phyloP scores from a whole-genome alignment of 768 basidiomycete species.

The Lentinula sp. region DNA sequence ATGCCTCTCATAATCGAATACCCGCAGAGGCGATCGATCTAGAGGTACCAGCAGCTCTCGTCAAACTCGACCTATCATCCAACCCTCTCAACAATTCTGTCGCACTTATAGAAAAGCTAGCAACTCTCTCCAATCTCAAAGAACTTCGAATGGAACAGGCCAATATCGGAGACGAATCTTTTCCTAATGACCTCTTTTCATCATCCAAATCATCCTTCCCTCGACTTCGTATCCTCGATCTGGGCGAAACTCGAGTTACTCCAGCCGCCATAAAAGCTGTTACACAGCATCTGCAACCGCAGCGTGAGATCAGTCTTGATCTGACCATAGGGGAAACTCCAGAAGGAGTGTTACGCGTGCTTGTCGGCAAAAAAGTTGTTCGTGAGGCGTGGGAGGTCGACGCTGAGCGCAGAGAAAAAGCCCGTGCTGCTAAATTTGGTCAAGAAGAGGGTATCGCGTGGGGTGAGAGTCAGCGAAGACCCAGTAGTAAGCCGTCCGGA shows the following conservation, averaged over 20 bases:
- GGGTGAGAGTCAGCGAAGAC: constrained; percentile 40
- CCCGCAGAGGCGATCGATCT: constrained; percentile 45
- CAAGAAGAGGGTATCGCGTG: constrained; percentile 30
- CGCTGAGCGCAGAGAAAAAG: constrained; percentile 47
- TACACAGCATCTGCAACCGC: constrained; percentile 21
- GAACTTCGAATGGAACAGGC: constrained; percentile 52
- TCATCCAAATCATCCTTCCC: constrained; percentile 33
- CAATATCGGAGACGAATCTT: constrained; percentile 55
- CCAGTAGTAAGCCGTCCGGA: constrained; percentile 2
- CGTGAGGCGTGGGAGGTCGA: constrained; percentile 81
- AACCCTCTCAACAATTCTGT: constrained; percentile 49
- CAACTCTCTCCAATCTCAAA: constrained; percentile 42
- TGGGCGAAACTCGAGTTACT: constrained; percentile 60
- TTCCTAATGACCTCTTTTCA: constrained; percentile 32
- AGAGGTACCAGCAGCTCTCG: constrained; percentile 44
- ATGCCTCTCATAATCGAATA: constrained; percentile 66
- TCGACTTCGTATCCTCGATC: constrained; percentile 49
- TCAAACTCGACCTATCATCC: constrained; percentile 56
- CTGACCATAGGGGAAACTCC: constrained; percentile 46
- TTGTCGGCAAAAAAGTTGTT: constrained; percentile 64
- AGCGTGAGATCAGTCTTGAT: constrained; percentile 48
- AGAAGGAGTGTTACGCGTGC: constrained; percentile 45
- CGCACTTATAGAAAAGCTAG: constrained; percentile 40
- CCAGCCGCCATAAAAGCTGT: constrained; percentile 36
- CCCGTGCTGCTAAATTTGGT: constrained; percentile 27